Percentiles rank a stretch among this genome's conserved stretches.
phyloP scores from a whole-genome alignment of 129 eudicot species.

The Flaveria robusta region DNA sequence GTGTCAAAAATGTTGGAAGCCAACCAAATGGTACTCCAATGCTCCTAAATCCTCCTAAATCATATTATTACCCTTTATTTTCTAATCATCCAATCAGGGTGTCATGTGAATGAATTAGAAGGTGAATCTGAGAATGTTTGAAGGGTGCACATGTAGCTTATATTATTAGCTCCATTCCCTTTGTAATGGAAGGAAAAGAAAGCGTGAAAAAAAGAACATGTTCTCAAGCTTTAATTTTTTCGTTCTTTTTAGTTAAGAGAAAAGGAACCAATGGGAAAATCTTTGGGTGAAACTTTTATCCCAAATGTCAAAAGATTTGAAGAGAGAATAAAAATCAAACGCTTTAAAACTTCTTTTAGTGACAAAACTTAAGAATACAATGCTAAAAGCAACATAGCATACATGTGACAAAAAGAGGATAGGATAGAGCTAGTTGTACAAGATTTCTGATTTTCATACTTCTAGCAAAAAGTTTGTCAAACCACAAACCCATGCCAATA shows the following conservation, averaged over 20 bases:
- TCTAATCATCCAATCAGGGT: background rate
- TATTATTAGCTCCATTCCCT: background rate
- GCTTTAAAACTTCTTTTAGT: constrained; percentile 4
- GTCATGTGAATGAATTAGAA: background rate
- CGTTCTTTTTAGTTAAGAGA: background rate
- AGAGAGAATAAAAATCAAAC: background rate
- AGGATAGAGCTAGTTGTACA: too few species aligned
- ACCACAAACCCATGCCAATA: too few species aligned
- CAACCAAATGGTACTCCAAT: background rate
- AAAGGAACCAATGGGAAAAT: background rate
- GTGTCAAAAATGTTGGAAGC: background rate
- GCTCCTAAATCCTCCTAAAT: background rate
- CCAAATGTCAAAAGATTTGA: constrained; percentile 5
- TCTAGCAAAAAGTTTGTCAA: too few species aligned
- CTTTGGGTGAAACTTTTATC: background rate
- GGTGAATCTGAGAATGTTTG: background rate
- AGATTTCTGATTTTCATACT: too few species aligned
- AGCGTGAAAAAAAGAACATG: background rate
- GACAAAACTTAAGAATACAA: background rate
- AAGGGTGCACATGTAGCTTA: background rate
- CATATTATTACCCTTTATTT: background rate
- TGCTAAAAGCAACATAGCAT: background rate
- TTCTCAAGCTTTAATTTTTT: background rate
- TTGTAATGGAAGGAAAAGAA: background rate
- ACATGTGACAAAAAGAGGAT: too few species aligned